Evolutionary conservation across 495 filamentous ascomycete species (phyloP).

Genomic region (Aspergillus asperescens): DNA sequence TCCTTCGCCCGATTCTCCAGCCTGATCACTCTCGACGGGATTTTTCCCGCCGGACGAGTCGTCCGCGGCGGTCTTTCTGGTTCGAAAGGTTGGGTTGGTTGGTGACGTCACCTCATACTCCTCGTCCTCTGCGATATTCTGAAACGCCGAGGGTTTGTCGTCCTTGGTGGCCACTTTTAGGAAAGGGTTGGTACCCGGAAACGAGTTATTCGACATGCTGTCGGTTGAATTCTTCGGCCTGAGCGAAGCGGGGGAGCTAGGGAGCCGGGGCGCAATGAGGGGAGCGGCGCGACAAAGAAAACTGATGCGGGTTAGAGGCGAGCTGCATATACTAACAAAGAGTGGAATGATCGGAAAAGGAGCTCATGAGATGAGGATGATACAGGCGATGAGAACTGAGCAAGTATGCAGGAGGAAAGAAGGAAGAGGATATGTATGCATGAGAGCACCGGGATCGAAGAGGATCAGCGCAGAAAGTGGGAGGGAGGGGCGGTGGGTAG

Average conservation of each 20-base stretch:
- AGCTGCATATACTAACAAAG: background rate
- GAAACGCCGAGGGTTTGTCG: constrained; percentile 33
- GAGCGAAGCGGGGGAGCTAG: constrained; percentile 21
- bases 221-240: constrained; percentile 29
- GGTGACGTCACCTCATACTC: constrained; percentile 62
- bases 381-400: background rate
- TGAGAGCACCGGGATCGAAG: background rate
- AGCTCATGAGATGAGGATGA: background rate
- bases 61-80: constrained; percentile 26
- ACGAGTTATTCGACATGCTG: constrained; percentile 50
- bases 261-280: constrained; percentile 13
- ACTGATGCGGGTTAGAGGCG: constrained; percentile 12
- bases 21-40: constrained; percentile 30
- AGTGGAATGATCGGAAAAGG: constrained; percentile 1
- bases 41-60: constrained; percentile 20
- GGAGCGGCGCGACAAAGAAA: constrained; percentile 17
- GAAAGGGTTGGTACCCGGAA: constrained; percentile 55
- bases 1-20: constrained; percentile 20
- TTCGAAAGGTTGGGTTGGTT: constrained; percentile 51
- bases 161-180: constrained; percentile 33
- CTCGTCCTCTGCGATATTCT: constrained; percentile 55
- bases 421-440: constrained; percentile 5
- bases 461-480: constrained; percentile 13
- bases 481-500: constrained; percentile 23
- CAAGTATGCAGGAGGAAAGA: constrained; percentile 8